Percentiles rank a stretch among this genome's conserved stretches.
Conservation (phyloP, 331 rosid genomes). For the Stylosanthes scabra region DNA sequence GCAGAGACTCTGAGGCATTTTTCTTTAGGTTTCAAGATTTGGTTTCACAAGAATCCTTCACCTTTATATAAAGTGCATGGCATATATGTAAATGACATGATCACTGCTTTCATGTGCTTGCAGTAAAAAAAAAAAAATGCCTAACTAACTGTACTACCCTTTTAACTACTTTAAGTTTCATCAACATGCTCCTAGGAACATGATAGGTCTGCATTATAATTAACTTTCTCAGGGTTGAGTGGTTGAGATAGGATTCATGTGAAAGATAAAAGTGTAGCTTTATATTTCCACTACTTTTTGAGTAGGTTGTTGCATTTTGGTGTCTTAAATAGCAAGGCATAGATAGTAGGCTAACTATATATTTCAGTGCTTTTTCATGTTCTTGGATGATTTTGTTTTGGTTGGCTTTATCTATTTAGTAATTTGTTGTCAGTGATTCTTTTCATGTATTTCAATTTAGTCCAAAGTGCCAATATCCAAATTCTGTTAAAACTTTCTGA, state of each 20-base stretch:
- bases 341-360: slow-evolving; percentile 35
- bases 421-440: slow-evolving; percentile 9
- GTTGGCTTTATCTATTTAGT: slow-evolving; percentile 27
- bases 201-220: slow-evolving; percentile 25
- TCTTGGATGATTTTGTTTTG: slow-evolving; percentile 29
- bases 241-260: slow-evolving; percentile 42
- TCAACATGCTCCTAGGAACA: slow-evolving; percentile 29
- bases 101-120: slow-evolving; percentile 63
- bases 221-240: slow-evolving; percentile 16
- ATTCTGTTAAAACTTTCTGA: no score
- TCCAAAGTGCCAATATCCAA: background rate
- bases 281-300: slow-evolving; percentile 39
- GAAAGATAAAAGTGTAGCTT: slow-evolving; percentile 30
- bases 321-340: slow-evolving; percentile 44
- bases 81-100: slow-evolving; percentile 35
- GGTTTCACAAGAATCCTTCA: slow-evolving; percentile 46
- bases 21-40: slow-evolving; percentile 39
- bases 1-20: slow-evolving; percentile 50
- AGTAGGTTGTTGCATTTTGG: slow-evolving; percentile 40
- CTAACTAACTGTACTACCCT: slow-evolving; percentile 41
- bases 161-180: slow-evolving; percentile 43
- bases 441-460: background rate
- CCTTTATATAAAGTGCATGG: slow-evolving; percentile 50
- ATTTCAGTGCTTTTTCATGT: slow-evolving; percentile 39
- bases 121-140: slow-evolving; percentile 45